Base-by-base conservation (phyloP, 163 green algal species). In the Scenedesmus sp. region DNA sequence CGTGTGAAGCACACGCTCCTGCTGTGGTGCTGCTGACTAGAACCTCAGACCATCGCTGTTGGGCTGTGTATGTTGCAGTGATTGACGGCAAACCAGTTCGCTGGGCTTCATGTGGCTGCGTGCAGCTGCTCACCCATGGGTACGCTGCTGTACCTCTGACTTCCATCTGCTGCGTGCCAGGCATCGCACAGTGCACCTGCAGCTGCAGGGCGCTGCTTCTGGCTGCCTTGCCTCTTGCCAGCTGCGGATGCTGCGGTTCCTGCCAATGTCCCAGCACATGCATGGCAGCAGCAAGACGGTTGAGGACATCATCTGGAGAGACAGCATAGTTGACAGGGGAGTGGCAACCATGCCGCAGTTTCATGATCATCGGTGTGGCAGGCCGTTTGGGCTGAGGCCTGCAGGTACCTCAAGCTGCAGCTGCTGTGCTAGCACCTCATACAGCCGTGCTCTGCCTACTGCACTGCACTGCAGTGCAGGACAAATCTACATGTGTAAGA, bases 121-220 rank as follows among this genome's bases (percentile, higher is more conserved):
- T 26, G 65, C 30, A n/a, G 37, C 37, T 76, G 30, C 65, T 76
- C 65, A 76, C 65, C 65, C 65, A 76, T 16, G 65, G 65, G 7
- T 76, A 7, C 26, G 65, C 65, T 15, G 26, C 65, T 18, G 40
- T 40, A 37, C 5, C 20, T 76, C 1, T 76, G 65, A 30, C 2
- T 37, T 40, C 65, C 30, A 76, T 15, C 9, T 40, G 65, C 30
- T 76, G 65, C 26, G 30, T 37, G 65, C 65, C 65, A 76, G 65
- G 7, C 30, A 18, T 7, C 40, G 65, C 65, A 49, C 81, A 86
- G 30, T 43, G 81, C 81, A 86, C 44, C 81, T 35, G 30, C 46
- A 86, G 81, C 49, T 49, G 81, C 81, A 73, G 46, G n/a, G 49
- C 44, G 18, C 81, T 86, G 81, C n/a, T 59, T 33, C 26, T 43